Evolutionary conservation across 2,329 filamentous ascomycete genomes (phyloP), one percentile per base, ranked within the genome.

Genomic region (Talaromyces pinophilus): DNA sequence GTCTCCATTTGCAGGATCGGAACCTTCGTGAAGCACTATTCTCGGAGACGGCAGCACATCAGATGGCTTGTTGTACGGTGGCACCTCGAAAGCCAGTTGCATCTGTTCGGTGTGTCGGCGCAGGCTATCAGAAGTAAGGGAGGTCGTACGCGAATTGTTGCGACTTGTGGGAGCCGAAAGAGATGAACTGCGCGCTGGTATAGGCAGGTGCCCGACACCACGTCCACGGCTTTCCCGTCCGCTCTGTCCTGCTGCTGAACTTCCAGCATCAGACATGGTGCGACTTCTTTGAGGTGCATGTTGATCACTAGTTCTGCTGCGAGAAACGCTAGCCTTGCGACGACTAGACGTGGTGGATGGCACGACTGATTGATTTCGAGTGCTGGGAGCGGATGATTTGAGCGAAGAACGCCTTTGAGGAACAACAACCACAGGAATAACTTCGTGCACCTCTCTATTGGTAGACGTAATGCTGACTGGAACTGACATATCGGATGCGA

Each of bases 391-490:
- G 30, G 81, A 78, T 17, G 76, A 78, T 50, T 73, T 76, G 19
- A 83, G 71, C 22, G 82, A 83, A 5, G 82, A 83, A 35, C 71
- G 76, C 67, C 82, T 75, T 68, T 83, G 75, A 1, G 82, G 82
- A 63, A 83, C 81, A 22, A 83, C 80, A 30, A 83, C 79, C 42
- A 83, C 82, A 8, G 79, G 79, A 59, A 82, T 81, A 8, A 80
- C 72, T 64, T 83, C 81, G 7, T 28, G 40, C 15, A 33, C 40
- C 7, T 46, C 57, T 60, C 71, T 70, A 28, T 67, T 71, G 63
- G 68, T 76, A n/a, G 75, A 72, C 30, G 72, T 70, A 11, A 78
- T 74, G 40, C 65, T 67, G 35, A 35, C 38, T 48, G 61, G 55
- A 25, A 60, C 33, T 6, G 80, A 79, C 15, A 78, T 71, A 57